Conservation (phyloP, 2,329 filamentous ascomycete species). For the Gyromitra esculenta region DNA sequence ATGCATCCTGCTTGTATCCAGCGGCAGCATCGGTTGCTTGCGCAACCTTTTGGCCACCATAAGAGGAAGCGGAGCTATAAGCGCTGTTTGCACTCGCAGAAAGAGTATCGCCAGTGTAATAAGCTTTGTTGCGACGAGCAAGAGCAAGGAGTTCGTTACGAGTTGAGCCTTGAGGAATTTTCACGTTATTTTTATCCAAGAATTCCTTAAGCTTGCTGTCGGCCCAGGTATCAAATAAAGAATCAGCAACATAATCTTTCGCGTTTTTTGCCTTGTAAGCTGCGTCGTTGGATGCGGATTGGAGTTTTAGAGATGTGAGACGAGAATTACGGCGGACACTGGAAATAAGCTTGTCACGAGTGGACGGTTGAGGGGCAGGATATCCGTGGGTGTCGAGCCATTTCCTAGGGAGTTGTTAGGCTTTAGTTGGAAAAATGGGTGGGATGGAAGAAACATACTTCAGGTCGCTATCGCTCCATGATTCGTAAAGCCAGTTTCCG, state of each 20-base stretch:
- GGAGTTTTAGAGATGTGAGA: constrained; percentile 75
- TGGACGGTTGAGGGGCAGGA: constrained; percentile 82
- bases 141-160: constrained; percentile 88
- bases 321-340: constrained; percentile 90
- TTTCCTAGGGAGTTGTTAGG: constrained; percentile 71
- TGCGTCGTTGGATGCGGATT: constrained; percentile 70
- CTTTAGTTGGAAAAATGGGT: neutral
- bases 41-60: constrained; percentile 56
- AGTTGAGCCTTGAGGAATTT: constrained; percentile 90
- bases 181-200: constrained; percentile 87
- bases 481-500: constrained; percentile 90
- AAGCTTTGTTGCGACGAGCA: constrained; percentile 84
- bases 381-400: constrained; percentile 92
- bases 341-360: constrained; percentile 87
- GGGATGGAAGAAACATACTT: constrained; percentile 47
- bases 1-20: constrained; percentile 69
- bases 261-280: constrained; percentile 74
- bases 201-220: constrained; percentile 92
- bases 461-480: constrained; percentile 71
- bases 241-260: constrained; percentile 79
- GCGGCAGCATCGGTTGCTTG: constrained; percentile 67
- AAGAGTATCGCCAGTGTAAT: constrained; percentile 73
- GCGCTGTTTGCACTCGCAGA: constrained; percentile 60
- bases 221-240: constrained; percentile 87
- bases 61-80: constrained; percentile 59